Conservation (phyloP, 2,329 filamentous ascomycete species). For the Hymenoscyphus salicellus region DNA sequence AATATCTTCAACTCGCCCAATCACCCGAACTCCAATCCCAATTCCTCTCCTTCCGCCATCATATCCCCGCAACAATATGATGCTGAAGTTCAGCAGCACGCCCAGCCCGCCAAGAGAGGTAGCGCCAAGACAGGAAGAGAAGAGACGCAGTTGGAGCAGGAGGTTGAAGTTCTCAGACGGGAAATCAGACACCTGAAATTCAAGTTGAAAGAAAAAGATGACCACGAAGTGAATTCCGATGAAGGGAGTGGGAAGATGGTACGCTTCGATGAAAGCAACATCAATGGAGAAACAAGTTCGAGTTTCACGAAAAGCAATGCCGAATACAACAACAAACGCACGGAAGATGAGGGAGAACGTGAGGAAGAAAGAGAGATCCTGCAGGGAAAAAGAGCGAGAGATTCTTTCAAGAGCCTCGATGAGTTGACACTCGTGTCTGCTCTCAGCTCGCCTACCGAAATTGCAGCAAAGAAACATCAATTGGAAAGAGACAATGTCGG, state of each 20-base stretch:
- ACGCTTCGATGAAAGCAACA: not conserved
- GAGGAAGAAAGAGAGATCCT: not conserved
- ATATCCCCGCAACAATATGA: not conserved
- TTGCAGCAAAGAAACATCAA: not conserved
- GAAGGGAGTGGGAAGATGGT: constrained; percentile 1
- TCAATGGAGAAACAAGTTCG: not conserved
- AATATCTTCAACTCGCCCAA: not conserved
- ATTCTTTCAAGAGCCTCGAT: not conserved
- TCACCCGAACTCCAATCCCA: not conserved
- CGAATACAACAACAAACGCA: not conserved
- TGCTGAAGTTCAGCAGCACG: not conserved
- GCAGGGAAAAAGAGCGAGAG: not conserved
- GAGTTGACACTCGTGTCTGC: not conserved
- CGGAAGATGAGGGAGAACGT: not conserved
- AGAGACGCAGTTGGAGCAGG: constrained; percentile 17
- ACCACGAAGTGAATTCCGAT: not conserved
- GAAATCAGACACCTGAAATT: constrained; percentile 16
- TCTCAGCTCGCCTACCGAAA: constrained; percentile 3
- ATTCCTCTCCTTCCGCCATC: not conserved
- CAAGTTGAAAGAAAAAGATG: not conserved
- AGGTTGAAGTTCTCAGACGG: constrained; percentile 22
- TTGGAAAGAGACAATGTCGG: constrained; percentile 14
- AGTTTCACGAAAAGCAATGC: not conserved
- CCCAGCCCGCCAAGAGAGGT: not conserved
- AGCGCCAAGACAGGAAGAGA: not conserved